Percentiles rank a stretch among this genome's conserved stretches.
phyloP scores from a whole-genome alignment of 805 yeast species.

The Ogataea paraovalis region DNA sequence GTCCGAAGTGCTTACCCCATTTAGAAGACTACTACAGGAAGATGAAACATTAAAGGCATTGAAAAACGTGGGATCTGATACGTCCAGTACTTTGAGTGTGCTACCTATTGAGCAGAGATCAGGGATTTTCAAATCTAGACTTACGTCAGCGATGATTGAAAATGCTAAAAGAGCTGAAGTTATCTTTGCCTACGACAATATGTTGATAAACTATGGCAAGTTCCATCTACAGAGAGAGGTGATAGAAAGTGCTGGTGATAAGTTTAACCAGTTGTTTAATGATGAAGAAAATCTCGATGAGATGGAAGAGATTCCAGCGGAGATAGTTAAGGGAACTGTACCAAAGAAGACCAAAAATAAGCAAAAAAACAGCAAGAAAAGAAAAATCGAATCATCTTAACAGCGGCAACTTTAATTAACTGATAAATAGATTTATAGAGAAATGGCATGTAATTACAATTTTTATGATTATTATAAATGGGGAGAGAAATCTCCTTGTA shows the following conservation, averaged over 20 bases:
- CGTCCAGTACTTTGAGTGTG: constrained; percentile 12
- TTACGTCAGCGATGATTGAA: constrained; percentile 13
- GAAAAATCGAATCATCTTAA: not conserved
- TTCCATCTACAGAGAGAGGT: constrained; percentile 34
- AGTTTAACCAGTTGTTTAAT: constrained; percentile 23
- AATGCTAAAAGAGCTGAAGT: constrained; percentile 27
- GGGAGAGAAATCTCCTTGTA: too few species aligned
- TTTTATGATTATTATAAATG: too few species aligned
- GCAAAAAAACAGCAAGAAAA: not conserved
- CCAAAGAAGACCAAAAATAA: not conserved
- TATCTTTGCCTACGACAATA: constrained; percentile 64
- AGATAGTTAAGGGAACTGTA: not conserved
- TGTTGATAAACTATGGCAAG: constrained; percentile 45
- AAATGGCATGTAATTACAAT: too few species aligned
- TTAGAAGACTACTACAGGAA: not conserved
- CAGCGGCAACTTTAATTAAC: too few species aligned
- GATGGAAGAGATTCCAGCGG: not conserved
- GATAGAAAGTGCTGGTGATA: constrained; percentile 27
- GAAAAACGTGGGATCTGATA: constrained; percentile 4
- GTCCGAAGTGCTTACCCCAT: not conserved
- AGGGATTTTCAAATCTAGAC: constrained; percentile 17
- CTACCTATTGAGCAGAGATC: constrained; percentile 19
- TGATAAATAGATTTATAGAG: not conserved
- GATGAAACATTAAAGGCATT: constrained; percentile 21
- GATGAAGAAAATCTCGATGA: constrained; percentile 3